These are phyloP conservation scores for Rhodosorus marinus DNA, from an alignment of 23 red algal species.

Conservation along the genomic window DNA sequence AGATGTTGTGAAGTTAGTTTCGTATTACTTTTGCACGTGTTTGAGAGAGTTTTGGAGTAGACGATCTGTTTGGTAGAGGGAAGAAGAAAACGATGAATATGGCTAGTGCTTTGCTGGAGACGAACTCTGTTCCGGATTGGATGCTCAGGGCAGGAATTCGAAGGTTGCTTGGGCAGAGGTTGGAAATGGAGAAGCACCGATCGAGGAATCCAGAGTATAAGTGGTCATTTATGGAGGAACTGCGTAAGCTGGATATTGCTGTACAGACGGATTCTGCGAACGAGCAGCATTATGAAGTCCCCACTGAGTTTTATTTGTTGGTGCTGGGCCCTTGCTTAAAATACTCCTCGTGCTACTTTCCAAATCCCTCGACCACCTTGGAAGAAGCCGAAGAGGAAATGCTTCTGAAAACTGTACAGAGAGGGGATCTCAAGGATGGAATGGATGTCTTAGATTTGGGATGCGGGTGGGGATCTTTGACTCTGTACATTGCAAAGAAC, in stretches of 20 bases:
- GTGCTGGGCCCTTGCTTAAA: conserved; percentile 68
- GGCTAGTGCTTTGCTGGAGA: conserved; percentile 48
- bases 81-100: conserved; percentile 5
- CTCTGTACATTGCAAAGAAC: conserved; percentile 66
- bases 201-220: conserved; percentile 26
- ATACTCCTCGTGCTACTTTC: conserved; percentile 82
- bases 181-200: conserved; percentile 12
- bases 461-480: conserved; percentile 90
- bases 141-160: conserved; percentile 66
- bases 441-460: conserved; percentile 80
- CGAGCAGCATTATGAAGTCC: conserved; percentile 95
- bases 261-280: conserved; percentile 64
- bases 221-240: conserved; percentile 38
- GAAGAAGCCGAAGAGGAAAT: conserved; percentile 63
- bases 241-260: conserved; percentile 22
- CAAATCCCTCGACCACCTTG: conserved; percentile 13
- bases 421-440: conserved; percentile 57
- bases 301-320: conserved; percentile 47
- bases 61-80: no score
- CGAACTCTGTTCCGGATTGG: conserved; percentile 68
- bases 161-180: conserved; percentile 26
- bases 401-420: conserved; percentile 53
- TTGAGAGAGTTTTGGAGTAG: no score
- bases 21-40: no score
- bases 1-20: no score